Conservation (phyloP, 805 yeast genomes). For the Starmerella floris region DNA sequence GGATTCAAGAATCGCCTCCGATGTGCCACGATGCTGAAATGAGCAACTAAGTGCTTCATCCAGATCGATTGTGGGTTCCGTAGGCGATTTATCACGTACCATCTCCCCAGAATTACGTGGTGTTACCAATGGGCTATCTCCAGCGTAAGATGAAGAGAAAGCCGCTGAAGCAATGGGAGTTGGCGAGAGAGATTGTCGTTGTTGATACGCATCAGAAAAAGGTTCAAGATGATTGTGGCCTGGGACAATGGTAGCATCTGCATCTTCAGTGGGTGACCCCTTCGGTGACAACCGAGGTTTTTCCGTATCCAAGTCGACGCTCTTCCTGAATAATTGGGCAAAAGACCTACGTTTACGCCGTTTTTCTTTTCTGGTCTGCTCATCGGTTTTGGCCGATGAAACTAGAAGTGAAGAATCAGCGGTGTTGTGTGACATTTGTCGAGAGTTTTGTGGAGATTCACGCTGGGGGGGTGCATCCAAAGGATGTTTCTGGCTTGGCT, state of each 20-base stretch:
- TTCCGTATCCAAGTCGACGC: conserved; percentile 1
- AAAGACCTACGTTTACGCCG: conserved; percentile 19
- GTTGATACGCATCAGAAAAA: too few species aligned
- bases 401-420: too few species aligned
- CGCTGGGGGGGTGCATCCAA: too few species aligned
- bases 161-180: too few species aligned
- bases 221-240: too few species aligned
- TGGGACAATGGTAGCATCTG: conserved; percentile 1
- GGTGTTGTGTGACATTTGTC: too few species aligned
- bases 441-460: too few species aligned
- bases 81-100: conserved; percentile 4
- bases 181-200: too few species aligned
- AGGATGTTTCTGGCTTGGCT: too few species aligned
- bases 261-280: conserved; percentile 3
- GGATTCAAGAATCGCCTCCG: conserved; percentile 15
- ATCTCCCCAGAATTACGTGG: conserved; percentile 10
- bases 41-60: conserved; percentile 21
- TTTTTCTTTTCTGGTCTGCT: neutral
- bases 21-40: conserved; percentile 15
- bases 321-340: conserved; percentile 13
- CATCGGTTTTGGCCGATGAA: too few species aligned
- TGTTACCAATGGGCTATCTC: conserved; percentile 2
- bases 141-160: too few species aligned
- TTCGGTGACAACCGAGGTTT: neutral
- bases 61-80: conserved; percentile 19